phyloP scores from a whole-genome alignment of 2,329 filamentous ascomycete species.

The Clonostachys byssicola region DNA sequence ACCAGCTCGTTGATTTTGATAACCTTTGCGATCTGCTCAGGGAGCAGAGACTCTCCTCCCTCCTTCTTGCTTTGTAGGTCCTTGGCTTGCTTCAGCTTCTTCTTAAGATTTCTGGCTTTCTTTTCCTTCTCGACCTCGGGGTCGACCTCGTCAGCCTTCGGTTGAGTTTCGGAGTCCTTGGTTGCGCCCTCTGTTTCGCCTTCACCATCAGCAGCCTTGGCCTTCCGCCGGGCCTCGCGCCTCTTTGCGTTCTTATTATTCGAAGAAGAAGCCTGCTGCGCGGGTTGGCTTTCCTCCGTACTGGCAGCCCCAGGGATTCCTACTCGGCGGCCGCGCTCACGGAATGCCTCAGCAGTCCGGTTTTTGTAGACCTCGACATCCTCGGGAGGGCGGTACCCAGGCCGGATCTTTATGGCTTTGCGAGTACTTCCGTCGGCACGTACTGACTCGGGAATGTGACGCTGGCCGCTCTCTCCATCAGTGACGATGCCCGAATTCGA shows the following conservation, averaged over 20 bases:
- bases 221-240: slow-evolving; percentile 51
- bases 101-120: slow-evolving; percentile 85
- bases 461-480: slow-evolving; percentile 70
- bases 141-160: slow-evolving; percentile 45
- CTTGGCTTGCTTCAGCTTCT: slow-evolving; percentile 91
- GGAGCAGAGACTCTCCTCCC: slow-evolving; percentile 74
- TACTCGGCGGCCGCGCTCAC: slow-evolving; percentile 61
- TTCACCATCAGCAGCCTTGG: slow-evolving; percentile 55
- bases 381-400: slow-evolving; percentile 90
- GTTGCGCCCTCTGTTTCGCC: slow-evolving; percentile 23
- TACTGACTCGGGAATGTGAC: slow-evolving; percentile 82
- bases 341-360: slow-evolving; percentile 79
- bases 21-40: slow-evolving; percentile 95
- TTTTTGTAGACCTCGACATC: slow-evolving; percentile 97
- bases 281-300: slow-evolving; percentile 23
- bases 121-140: slow-evolving; percentile 81
- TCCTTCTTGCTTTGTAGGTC: slow-evolving; percentile 92
- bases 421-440: slow-evolving; percentile 88
- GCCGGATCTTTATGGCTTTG: slow-evolving; percentile 89
- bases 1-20: slow-evolving; percentile 95
- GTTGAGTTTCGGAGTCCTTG: slow-evolving; percentile 33
- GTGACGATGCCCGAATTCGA: slow-evolving; percentile 72
- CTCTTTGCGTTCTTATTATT: slow-evolving; percentile 86
- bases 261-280: slow-evolving; percentile 40
- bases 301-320: slow-evolving; percentile 70